Evolutionary conservation across 2,329 filamentous ascomycete genomes (phyloP).

Genomic region (Fusarium nisikadoi): DNA sequence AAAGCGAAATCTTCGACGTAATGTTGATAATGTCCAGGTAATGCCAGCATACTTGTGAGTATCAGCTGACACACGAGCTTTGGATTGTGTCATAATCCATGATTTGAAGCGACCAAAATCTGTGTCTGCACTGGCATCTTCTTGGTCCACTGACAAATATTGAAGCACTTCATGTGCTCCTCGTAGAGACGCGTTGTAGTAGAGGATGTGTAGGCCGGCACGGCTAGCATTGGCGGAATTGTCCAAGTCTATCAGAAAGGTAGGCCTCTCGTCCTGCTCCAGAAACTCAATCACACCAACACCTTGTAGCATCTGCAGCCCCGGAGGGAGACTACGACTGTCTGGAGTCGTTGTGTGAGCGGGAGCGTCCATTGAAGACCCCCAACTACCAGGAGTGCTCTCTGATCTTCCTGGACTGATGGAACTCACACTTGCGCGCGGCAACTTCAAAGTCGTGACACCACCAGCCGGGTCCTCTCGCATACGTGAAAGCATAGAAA

Average conservation of each 20-base stretch:
- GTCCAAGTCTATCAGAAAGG: constrained; percentile 77
- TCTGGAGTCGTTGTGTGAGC: constrained; percentile 65
- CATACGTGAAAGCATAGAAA: constrained; percentile 59
- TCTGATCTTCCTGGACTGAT: constrained; percentile 59
- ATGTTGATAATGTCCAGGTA: constrained; percentile 75
- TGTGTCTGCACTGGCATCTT: constrained; percentile 53
- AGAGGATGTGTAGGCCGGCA: constrained; percentile 69
- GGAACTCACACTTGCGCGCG: constrained; percentile 62
- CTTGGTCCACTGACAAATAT: constrained; percentile 63
- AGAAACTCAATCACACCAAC: constrained; percentile 78
- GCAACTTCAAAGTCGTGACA: constrained; percentile 66
- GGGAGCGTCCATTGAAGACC: constrained; percentile 64
- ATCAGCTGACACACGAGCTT: constrained; percentile 63
- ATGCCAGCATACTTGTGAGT: constrained; percentile 72
- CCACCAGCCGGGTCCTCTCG: constrained; percentile 55
- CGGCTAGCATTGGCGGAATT: constrained; percentile 65
- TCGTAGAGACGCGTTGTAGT: constrained; percentile 74
- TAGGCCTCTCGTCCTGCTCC: constrained; percentile 80
- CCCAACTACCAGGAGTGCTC: constrained; percentile 63
- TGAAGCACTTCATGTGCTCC: constrained; percentile 65
- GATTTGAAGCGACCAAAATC: constrained; percentile 73
- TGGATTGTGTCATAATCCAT: constrained; percentile 71
- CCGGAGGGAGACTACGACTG: constrained; percentile 57
- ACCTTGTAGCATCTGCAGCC: constrained; percentile 67
- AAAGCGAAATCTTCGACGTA: constrained; percentile 75